Evolutionary conservation across 768 basidiomycete species (phyloP).

Genomic region (Suillus paluster): DNA sequence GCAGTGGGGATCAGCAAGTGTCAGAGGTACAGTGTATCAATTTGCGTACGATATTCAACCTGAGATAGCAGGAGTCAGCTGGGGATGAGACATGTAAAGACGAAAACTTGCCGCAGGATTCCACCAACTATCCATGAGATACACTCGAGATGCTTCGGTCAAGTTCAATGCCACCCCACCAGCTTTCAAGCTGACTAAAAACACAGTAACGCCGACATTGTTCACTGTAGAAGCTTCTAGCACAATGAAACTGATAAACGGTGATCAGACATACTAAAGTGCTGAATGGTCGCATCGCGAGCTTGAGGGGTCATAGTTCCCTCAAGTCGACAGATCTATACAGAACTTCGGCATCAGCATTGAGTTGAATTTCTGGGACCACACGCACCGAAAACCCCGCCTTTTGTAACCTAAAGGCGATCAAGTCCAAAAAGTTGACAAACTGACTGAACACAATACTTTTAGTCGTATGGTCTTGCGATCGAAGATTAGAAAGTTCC

Average conservation of each 20-base stretch:
- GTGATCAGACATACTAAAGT: conserved; percentile 73
- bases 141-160: conserved; percentile 91
- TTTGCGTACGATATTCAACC: conserved; percentile 78
- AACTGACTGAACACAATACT: conserved; percentile 98
- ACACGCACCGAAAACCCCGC: conserved; percentile 80
- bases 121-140: conserved; percentile 99
- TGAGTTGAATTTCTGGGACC: neutral
- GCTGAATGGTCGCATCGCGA: conserved; percentile 90
- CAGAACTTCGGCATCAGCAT: conserved; percentile 12
- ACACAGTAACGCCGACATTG: conserved; percentile 94
- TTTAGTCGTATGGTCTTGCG: conserved; percentile 90
- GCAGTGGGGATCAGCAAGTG: conserved; percentile 20
- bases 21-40: neutral
- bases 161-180: conserved; percentile 92
- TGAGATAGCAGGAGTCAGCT: conserved; percentile 20
- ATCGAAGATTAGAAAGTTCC: conserved; percentile 83
- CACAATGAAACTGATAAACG: neutral
- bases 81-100: conserved; percentile 7
- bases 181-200: conserved; percentile 94
- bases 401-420: conserved; percentile 88
- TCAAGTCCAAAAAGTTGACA: conserved; percentile 90
- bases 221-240: conserved; percentile 60
- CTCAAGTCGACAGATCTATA: conserved; percentile 88
- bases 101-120: conserved; percentile 79
- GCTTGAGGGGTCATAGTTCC: conserved; percentile 98